Evolutionary conservation across 1,284 basidiomycete species (phyloP), one percentile per base, ranked within the genome.

Genomic region (Taiwanofungus camphoratus): DNA sequence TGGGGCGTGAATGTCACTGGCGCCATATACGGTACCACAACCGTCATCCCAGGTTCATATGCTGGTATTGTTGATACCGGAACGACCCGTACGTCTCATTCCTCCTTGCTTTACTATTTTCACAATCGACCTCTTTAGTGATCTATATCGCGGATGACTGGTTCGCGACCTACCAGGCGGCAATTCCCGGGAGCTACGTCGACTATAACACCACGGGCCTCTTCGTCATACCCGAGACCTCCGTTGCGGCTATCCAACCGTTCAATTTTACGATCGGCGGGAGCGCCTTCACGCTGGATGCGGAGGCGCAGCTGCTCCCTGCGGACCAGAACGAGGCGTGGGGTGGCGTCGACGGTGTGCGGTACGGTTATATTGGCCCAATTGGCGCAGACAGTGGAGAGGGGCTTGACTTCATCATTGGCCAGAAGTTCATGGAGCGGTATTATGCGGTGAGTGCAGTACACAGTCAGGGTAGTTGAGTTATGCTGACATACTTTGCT

Each of bases 221-320:
- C 34, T 69, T 84, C 32, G 70, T 67, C 27, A 57, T 85, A 52
- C 75, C 74, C 2, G 45, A 65, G 19, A 44, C 58, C 12, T 76
- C 82, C 57, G 77, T 72, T 50, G 37, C 56, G 7, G 62, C 66
- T 31, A 60, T 82, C 42, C 54, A 82, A 60, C 76, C 69, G 54
- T 59, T 84, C 48, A 68, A 69, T 60, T 80, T 84, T 63, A 60
- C 65, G 36, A 73, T 79, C 44, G 68, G 68, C 71, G 54, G 56
- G 45, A 45, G 42, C 19, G 50, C 46, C 8, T 74, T 67, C 52
- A 68, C 73, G 54, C 57, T 79, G 36, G 74, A 71, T 5, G 55
- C 74, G 6, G 74, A 78, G 49, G 77, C 76, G 7, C 78, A 80
- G 64, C 69, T 77, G 50, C 78, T 74, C 71, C 77, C 77, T 19